These are phyloP conservation scores for Pneumocystis wakefieldiae DNA, from an alignment of 1,139 yeast species.

Conservation along the genomic window DNA sequence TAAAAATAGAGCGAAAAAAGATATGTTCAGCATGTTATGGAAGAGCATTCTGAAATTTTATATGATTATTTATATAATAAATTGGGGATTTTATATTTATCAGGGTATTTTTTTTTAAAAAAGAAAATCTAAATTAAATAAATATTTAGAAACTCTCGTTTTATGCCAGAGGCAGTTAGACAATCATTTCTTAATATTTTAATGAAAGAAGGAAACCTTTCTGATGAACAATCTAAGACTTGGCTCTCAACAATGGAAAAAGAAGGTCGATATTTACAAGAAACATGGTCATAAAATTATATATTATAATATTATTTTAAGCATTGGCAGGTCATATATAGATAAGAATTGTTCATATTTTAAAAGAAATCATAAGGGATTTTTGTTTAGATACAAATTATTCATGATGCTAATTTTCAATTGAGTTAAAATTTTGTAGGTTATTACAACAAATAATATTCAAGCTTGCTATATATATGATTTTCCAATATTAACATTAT, in stretches of 20 bases:
- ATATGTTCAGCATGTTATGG: constrained; percentile 65
- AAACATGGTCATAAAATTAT: constrained; percentile 51
- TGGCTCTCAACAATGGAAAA: constrained; percentile 49
- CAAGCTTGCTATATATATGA: not conserved
- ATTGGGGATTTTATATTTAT: constrained; percentile 29
- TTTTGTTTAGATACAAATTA: not conserved
- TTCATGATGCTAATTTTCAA: not conserved
- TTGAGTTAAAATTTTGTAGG: not conserved
- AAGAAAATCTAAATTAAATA: constrained; percentile 32
- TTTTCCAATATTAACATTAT: not conserved
- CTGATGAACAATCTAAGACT: constrained; percentile 34
- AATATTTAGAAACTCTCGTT: constrained; percentile 79
- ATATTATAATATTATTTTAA: not conserved
- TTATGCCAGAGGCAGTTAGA: constrained; percentile 86
- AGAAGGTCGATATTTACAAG: constrained; percentile 61
- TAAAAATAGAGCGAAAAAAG: constrained; percentile 21
- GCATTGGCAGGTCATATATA: not conserved
- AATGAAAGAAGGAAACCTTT: constrained; percentile 28
- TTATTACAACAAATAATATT: not conserved
- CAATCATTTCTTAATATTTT: constrained; percentile 54
- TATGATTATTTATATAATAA: constrained; percentile 40
- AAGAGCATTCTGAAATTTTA: constrained; percentile 34
- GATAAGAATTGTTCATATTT: not conserved
- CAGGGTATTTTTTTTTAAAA: not conserved
- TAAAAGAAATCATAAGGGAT: not conserved